Base-by-base conservation (phyloP, 2,329 filamentous ascomycete species). In the Trichoderma breve region DNA sequence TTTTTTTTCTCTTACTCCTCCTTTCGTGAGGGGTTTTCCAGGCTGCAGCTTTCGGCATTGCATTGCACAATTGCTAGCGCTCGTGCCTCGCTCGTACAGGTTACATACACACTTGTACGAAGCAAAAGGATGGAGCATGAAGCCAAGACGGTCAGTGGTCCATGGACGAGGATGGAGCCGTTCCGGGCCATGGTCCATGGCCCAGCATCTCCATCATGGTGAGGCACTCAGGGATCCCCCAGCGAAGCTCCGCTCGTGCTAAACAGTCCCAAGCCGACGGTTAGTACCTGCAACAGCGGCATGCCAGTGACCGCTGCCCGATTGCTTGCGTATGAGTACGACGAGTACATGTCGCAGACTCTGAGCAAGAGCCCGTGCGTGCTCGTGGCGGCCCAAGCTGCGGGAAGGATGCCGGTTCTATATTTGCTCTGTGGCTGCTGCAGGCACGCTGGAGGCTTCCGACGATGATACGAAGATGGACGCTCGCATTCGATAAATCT, bases 141-240 rank as follows among this genome's bases (percentile, higher is more conserved):
- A 62, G 57, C 57, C 67, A 70, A 62, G 57, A 61, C 15, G 57
- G 47, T 21, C 51, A 58, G 51, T 30, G 64, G 64, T 51, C 63
- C 47, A 51, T 66, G 32, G 51, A 58, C 30, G 64, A 51, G 18
- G 55, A 61, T 47, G 57, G 66, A 26, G 43, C 57, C 66, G 39
- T 62, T 70, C 66, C 57, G 57, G 24, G 64, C 64, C 64, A 67
- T 30, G 36, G 30, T 58, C 64, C 64, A 67, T 58, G 64, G 51
- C 36, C 9, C 11, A 30, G 57, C 65, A 51, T 43, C 57, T 34
- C 67, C 55, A 70, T 62, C 67, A 53, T 70, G 67, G 57, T 70
- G 67, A 70, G 26, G 67, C 67, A 70, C 39, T 28, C 67, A 70
- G 67, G 67, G 57, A 70, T 70, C 67, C 67, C 63, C 67, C 55